Evolutionary conservation across 768 basidiomycete species (phyloP), one percentile per base, ranked within the genome.

Genomic region (Trametes cubensis): DNA sequence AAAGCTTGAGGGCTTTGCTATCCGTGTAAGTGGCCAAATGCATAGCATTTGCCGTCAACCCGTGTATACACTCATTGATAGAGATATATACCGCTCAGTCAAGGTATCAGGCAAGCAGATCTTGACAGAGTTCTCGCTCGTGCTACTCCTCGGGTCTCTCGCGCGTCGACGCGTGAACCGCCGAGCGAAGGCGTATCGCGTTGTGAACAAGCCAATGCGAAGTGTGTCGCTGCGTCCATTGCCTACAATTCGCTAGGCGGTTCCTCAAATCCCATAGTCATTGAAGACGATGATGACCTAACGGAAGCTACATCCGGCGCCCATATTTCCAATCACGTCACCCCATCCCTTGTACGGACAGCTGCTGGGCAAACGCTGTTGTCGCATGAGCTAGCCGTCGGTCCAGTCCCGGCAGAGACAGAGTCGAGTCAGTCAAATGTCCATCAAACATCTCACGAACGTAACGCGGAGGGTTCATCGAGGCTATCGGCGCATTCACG

Each of bases 71-170:
- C 10, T 11, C 6, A 34, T 5, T 34, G 34, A 5, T 34, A 34
- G 10, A 2, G 11, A 34, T 2, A 6, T 34, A 11, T 34, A 5
- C 34, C 34, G 11, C 34, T 34, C 38, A 68, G 67, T 15, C 41
- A 60, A n/a, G 67, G 67, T 13, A 61, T 67, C 21, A 48, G 56
- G 26, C 21, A 58, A 3, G 39, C 15, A 7, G 62, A 59, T 30
- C 48, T 68, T 23, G 58, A 52, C 15, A 54, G 42, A 51, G 64
- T 68, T n/a, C 25, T 65, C 10, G 57, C 42, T 6, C 54, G 63
- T 21, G 49, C 34, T 17, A 50, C 23, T 14, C 13, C 40, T 28
- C 38, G 30, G 30, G 21, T 28, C 5, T 15, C 45, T 41, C 40
- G 41, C 21, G 45, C 30, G 38, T 48, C 46, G 13, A 49, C 46